Percentiles rank a stretch among this genome's conserved stretches.
Evolutionary conservation across 2,329 filamentous ascomycete genomes (phyloP).

Genomic region (Cercospora beticola): DNA sequence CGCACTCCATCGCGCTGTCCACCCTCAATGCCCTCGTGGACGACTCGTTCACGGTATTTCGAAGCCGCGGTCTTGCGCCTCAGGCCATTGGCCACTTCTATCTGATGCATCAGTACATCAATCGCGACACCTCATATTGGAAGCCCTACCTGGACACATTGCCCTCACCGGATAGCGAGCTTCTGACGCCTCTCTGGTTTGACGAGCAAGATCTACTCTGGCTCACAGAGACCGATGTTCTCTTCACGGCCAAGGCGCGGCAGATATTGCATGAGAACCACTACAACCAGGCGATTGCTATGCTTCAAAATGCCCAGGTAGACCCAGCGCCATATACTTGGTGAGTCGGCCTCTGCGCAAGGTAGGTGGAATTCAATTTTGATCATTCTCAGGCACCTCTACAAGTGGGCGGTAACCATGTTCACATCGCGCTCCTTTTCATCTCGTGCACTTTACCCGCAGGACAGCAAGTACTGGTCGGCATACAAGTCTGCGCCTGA

Average conservation of each 20-base stretch:
- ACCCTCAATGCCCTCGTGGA: constrained; percentile 41
- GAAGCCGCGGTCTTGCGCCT: constrained; percentile 28
- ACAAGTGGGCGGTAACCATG: constrained; percentile 53
- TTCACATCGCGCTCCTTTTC: constrained; percentile 54
- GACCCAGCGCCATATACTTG: constrained; percentile 43
- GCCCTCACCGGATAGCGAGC: constrained; percentile 34
- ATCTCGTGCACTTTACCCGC: constrained; percentile 39
- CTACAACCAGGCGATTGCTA: constrained; percentile 37
- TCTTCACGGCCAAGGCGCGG: constrained; percentile 35
- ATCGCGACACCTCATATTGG: constrained; percentile 39
- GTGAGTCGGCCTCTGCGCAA: constrained; percentile 35
- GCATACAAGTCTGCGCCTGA: constrained; percentile 35
- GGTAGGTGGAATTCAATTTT: constrained; percentile 32
- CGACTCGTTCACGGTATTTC: constrained; percentile 36
- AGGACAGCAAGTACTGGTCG: constrained; percentile 40
- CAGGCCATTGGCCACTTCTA: constrained; percentile 41
- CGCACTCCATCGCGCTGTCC: constrained; percentile 38
- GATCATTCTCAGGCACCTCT: constrained; percentile 44
- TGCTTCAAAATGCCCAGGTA: constrained; percentile 34
- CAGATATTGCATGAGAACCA: constrained; percentile 40
- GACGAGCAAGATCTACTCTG: constrained; percentile 36
- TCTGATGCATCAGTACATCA: constrained; percentile 39
- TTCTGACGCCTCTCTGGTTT: constrained; percentile 39
- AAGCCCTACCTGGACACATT: constrained; percentile 39
- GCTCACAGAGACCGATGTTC: constrained; percentile 40